Base-by-base conservation (phyloP, 2,329 filamentous ascomycete genomes). In the Stachybotrys echinatus region DNA sequence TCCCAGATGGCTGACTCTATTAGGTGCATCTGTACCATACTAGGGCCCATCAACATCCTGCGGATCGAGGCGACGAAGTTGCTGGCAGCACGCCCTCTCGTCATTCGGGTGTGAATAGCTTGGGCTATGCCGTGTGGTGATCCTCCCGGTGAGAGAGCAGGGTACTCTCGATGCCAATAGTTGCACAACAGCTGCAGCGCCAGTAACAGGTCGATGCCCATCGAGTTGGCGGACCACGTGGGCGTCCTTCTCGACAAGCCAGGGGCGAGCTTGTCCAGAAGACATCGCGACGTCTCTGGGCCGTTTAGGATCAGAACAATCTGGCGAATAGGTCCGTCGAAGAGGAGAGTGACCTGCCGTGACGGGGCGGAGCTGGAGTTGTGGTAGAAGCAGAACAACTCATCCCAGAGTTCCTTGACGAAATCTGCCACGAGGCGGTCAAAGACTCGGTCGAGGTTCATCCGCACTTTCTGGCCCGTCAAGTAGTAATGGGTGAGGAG, bases 401-500 rank as follows among this genome's bases (percentile, higher is more conserved):
- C 67, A 48, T 69, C 65, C 67, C 67, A 69, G 40, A 70, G 50
- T 43, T 59, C 54, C 10, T 52, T 51, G 3, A 62, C 65, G 21
- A 70, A 70, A 7, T 61, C 58, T 8, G 61, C 54, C 4, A 70
- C 49, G 14, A 70, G 57, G 2, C 67, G 63, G 50, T 70, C 67
- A 23, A 70, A 42, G 4, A 68, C 65, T 1, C 65, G 58, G 42
- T 70, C 67, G 18, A 70, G 55, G 42, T 70, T 69, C 48, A 69
- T 49, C 22, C 55, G 59, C 6, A 66, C 58, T 22, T 59, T 61
- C 45, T 65, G 58, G 43, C 67, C 64, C 18, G 60, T 54, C 6
- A 67, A 56, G 49, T 70, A 70, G 40, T 70, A 70, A 50, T 70
- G 62, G 5, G 65, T 65, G 47, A 70, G 61, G 19, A 70, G 63